Conservation (phyloP, 192 early-diverging fungal species). For the Umbelopsis ramanniana region DNA sequence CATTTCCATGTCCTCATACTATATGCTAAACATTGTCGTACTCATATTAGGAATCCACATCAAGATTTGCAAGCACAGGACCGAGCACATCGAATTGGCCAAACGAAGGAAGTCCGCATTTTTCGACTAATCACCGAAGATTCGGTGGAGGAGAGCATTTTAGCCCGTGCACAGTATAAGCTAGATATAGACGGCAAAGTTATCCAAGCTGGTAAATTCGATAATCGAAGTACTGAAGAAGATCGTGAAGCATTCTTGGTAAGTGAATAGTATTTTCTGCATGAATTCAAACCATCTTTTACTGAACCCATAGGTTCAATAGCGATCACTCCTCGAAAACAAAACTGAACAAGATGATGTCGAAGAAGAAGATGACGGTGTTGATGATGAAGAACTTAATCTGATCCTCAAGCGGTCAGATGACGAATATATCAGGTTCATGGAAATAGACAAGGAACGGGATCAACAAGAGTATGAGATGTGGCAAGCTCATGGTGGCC, state of each 20-base stretch:
- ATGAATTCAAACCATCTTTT: no score
- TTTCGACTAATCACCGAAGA: conserved; percentile 89
- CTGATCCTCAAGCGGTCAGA: conserved; percentile 88
- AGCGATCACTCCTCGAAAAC: conserved; percentile 82
- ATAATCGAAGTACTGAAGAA: conserved; percentile 91
- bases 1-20: neutral
- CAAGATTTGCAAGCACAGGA: conserved; percentile 99
- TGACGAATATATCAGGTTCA: conserved; percentile 79
- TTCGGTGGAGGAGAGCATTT: conserved; percentile 93
- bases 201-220: conserved; percentile 99
- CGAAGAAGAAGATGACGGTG: conserved; percentile 67
- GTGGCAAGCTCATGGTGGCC: conserved; percentile 58
- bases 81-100: conserved; percentile 99
- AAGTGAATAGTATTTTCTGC: neutral
- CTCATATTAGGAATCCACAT: conserved; percentile 81
- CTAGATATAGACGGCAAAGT: conserved; percentile 97
- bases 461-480: conserved; percentile 47
- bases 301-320: neutral
- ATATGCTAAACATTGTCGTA: neutral
- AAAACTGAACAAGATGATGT: conserved; percentile 75
- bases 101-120: conserved; percentile 97
- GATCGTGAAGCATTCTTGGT: conserved; percentile 92
- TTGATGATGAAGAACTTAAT: conserved; percentile 92
- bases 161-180: conserved; percentile 94
- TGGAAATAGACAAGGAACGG: conserved; percentile 79